These are phyloP conservation scores for Cyberlindnera sargentensis DNA, from an alignment of 805 yeast genomes.

Conservation along the genomic window DNA sequence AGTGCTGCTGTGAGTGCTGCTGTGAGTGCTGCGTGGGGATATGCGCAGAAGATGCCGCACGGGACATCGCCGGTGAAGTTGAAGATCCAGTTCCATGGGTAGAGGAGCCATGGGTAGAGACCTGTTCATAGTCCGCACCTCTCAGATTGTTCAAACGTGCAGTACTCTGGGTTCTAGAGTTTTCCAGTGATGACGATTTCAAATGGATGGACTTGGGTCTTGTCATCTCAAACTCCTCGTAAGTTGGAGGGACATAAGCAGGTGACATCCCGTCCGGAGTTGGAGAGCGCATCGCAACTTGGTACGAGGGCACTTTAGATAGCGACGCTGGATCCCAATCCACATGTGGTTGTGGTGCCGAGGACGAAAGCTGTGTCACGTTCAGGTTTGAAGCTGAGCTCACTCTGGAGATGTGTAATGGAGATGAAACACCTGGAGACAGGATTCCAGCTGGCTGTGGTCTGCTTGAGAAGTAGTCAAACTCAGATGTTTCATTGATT, in stretches of 20 bases:
- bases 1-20: not conserved
- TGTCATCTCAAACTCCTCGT: slow-evolving; percentile 14
- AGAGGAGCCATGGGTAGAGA: not conserved
- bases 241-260: slow-evolving; percentile 35
- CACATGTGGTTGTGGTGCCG: slow-evolving; percentile 7
- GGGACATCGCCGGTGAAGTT: not conserved
- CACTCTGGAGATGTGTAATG: slow-evolving; percentile 55
- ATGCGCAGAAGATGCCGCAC: not conserved
- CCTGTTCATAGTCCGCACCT: slow-evolving; percentile 8
- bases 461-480: slow-evolving; percentile 31
- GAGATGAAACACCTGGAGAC: slow-evolving; percentile 42
- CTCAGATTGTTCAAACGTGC: slow-evolving; percentile 17
- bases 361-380: not conserved
- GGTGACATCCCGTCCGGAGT: slow-evolving; percentile 60
- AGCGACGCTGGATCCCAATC: slow-evolving; percentile 40
- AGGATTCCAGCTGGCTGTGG: slow-evolving; percentile 11
- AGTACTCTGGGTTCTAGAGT: slow-evolving; percentile 23
- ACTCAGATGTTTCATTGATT: slow-evolving; percentile 15
- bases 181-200: slow-evolving; percentile 20
- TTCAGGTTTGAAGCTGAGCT: slow-evolving; percentile 37
- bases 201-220: slow-evolving; percentile 23
- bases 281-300: slow-evolving; percentile 61
- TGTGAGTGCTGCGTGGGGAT: not conserved
- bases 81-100: not conserved
- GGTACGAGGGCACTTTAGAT: slow-evolving; percentile 79